Evolutionary conservation across 495 filamentous ascomycete species (phyloP).

Genomic region (Echria macrotheca): DNA sequence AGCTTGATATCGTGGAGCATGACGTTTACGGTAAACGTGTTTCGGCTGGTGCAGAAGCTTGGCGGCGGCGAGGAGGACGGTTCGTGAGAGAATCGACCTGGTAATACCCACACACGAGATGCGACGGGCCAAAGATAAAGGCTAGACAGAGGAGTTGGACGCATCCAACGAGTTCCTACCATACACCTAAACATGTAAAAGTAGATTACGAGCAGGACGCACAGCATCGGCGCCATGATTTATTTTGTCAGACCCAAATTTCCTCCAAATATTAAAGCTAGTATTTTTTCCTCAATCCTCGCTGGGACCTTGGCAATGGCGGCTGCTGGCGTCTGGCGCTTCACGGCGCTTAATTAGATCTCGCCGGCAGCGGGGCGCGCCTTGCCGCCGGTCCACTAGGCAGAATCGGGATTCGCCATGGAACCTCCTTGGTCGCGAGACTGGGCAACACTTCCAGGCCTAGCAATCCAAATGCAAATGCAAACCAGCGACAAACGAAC

Average conservation of each 20-base stretch:
- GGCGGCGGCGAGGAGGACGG: conserved; percentile 45
- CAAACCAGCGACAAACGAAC: too few species aligned
- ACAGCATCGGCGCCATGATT: conserved; percentile 2
- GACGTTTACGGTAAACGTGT: conserved; percentile 84
- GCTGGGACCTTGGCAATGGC: conserved; percentile 1
- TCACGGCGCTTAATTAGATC: background rate
- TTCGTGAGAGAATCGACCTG: background rate
- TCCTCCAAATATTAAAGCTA: too few species aligned
- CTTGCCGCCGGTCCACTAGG: background rate
- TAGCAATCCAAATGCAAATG: too few species aligned
- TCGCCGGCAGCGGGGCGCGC: background rate
- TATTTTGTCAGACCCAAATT: conserved; percentile 1
- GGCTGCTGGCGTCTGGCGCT: conserved; percentile 11
- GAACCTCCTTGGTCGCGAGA: too few species aligned
- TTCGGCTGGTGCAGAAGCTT: conserved; percentile 75
- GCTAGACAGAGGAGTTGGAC: background rate
- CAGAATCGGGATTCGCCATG: conserved; percentile 4
- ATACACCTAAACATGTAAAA: conserved; percentile 8
- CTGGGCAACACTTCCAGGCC: too few species aligned
- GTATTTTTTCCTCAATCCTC: background rate
- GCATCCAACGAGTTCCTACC: background rate
- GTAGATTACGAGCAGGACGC: background rate
- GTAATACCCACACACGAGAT: background rate
- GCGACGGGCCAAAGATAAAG: too few species aligned
- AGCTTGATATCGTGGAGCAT: conserved; percentile 82